Conservation (phyloP, 2,329 filamentous ascomycete genomes). For the Fusarium camptoceras region DNA sequence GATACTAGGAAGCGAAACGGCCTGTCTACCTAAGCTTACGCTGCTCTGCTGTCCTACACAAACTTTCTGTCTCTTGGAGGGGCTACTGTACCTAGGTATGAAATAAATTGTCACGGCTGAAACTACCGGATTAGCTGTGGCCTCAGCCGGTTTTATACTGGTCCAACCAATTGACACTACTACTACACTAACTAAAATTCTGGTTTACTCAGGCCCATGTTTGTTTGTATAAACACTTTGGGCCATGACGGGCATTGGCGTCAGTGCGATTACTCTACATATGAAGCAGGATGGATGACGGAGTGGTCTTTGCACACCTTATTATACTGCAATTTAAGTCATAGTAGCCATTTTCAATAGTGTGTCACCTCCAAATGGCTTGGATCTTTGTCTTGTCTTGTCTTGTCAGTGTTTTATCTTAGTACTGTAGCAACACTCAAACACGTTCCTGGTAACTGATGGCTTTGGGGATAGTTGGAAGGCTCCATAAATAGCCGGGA, state of each 20-base stretch:
- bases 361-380: not conserved
- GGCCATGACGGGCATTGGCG: not conserved
- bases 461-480: not conserved
- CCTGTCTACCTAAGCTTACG: not conserved
- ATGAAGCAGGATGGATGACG: constrained; percentile 1
- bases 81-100: too few relatives aligned
- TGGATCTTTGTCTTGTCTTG: not conserved
- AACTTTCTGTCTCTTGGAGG: not conserved
- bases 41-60: not conserved
- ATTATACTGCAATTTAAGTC: not conserved
- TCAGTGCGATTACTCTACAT: not conserved
- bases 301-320: not conserved
- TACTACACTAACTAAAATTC: not conserved
- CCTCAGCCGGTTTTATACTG: not conserved
- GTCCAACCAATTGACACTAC: not conserved
- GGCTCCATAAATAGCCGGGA: constrained; percentile 36
- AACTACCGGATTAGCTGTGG: not conserved
- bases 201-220: not conserved
- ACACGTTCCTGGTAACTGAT: constrained; percentile 12
- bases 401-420: not conserved
- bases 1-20: not conserved
- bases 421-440: constrained; percentile 10
- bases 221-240: not conserved
- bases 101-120: not conserved
- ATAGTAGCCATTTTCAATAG: not conserved